These are phyloP conservation scores for Boletus sensibilis DNA, from an alignment of 768 basidiomycete species.

Conservation along the genomic window DNA sequence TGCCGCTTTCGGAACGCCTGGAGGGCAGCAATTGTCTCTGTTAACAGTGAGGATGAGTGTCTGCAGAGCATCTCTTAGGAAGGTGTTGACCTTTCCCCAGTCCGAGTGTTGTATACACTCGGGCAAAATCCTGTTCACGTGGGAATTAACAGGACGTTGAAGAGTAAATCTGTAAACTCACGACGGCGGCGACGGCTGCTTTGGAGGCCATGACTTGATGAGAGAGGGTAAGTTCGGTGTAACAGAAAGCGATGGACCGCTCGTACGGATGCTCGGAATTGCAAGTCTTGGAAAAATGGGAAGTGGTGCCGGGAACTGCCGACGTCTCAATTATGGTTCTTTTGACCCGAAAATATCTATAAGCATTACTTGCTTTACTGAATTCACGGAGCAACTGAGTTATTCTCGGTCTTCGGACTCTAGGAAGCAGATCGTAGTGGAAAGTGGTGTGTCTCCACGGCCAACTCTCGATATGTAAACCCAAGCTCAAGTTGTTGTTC, in stretches of 20 bases:
- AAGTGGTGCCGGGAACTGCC: constrained; percentile 31
- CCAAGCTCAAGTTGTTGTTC: not conserved
- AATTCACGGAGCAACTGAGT: not conserved
- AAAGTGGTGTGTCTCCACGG: not conserved
- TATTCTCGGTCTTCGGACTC: not conserved
- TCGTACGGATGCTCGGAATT: constrained; percentile 19
- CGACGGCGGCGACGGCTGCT: constrained; percentile 67
- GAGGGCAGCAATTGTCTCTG: constrained; percentile 87
- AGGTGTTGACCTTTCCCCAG: constrained; percentile 72
- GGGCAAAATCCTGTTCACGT: constrained; percentile 68
- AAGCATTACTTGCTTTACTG: not conserved
- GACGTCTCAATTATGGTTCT: constrained; percentile 7
- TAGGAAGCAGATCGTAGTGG: no score
- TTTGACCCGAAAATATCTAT: constrained; percentile 1
- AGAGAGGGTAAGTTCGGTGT: not conserved
- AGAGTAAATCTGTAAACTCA: constrained; percentile 31
- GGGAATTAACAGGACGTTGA: constrained; percentile 1
- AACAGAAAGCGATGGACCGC: constrained; percentile 1
- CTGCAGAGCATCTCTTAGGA: not conserved
- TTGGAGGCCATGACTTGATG: constrained; percentile 62
- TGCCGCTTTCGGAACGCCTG: constrained; percentile 97
- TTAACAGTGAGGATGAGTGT: constrained; percentile 3
- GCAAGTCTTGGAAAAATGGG: constrained; percentile 12
- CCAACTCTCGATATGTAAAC: not conserved
- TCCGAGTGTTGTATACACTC: constrained; percentile 77